Base-by-base conservation (phyloP, 192 early-diverging fungal genomes). In the Rhizophagus sp. region DNA sequence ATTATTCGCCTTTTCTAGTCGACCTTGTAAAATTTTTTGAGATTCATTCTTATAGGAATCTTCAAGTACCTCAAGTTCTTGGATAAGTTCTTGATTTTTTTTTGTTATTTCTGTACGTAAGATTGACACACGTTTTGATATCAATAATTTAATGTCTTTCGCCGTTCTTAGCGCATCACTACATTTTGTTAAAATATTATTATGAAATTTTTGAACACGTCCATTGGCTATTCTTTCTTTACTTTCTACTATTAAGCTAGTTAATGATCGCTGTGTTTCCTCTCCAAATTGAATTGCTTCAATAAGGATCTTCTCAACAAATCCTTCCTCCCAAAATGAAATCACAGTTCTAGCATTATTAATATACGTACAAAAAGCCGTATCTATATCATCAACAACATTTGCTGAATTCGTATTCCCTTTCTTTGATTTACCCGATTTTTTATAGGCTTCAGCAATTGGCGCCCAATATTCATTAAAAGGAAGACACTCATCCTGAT, bases 1-100 rank as follows among this genome's bases (percentile, higher is more conserved):
- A 73, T 93, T 86, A 33, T 82, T 84, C 1, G 89, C 85, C 47
- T 88, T 89, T 30, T 91, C 92, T 30, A 91, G 83, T 79, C 90
- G 82, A 11, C 88, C 82, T 57, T 82, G 81, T 47, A 87, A 84
- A 7, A 89, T 91, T 17, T 83, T 73, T n/a, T 88, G 87, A 0
- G 88, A 89, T 34, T 89, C 84, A 72, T 81, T 75, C 52, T 76
- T 77, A 39, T 76, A 86, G 6, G 75, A 61, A 6, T 81, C 47
- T 5, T 81, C 82, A 1, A 86, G 64, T 1, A 79, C 66, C 34
- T 86, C 85, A 27, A 86, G 73, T 57, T 86, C 85, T 47, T 86
- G 80, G 61, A 83, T 79, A 3, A 86, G 78, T 25, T 86, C 85
- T 68, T 81, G 82, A 52, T 81, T 79, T 67, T 82, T 83, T 68